These are phyloP conservation scores for Cryptococcus amylolentus DNA, from an alignment of 1,284 basidiomycete species.

Conservation along the genomic window DNA sequence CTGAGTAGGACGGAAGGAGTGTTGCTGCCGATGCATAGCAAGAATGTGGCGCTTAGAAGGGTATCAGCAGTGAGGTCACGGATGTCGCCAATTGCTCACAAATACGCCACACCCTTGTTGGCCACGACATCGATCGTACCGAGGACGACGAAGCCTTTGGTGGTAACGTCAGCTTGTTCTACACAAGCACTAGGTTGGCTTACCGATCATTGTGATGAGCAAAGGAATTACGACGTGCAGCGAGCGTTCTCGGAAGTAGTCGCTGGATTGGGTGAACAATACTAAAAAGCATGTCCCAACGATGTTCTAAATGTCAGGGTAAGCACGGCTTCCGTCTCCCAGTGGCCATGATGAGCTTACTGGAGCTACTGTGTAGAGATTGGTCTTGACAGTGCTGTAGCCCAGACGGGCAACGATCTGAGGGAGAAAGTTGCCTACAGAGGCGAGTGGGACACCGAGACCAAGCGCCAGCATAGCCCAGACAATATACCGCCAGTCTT, in stretches of 20 bases:
- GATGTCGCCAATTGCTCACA: conserved; percentile 51
- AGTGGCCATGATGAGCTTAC: conserved; percentile 48
- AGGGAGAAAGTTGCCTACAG: conserved; percentile 57
- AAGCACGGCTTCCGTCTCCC: conserved; percentile 25
- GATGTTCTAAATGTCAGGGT: conserved; percentile 39
- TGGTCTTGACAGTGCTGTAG: conserved; percentile 26
- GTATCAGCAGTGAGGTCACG: conserved; percentile 9
- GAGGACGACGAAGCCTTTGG: conserved; percentile 56
- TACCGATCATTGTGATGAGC: conserved; percentile 7
- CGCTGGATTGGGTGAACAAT: conserved; percentile 52
- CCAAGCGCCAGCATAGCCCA: conserved; percentile 44
- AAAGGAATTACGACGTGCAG: conserved; percentile 1
- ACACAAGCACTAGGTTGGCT: neutral
- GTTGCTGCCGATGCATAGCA: conserved; percentile 51
- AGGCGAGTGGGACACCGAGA: conserved; percentile 55
- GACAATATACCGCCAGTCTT: conserved; percentile 53
- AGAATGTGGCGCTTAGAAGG: conserved; percentile 12
- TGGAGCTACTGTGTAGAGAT: conserved; percentile 31
- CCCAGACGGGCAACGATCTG: conserved; percentile 53
- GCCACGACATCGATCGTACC: conserved; percentile 52
- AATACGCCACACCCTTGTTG: conserved; percentile 53
- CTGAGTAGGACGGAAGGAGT: conserved; percentile 55
- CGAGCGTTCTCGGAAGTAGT: conserved; percentile 13
- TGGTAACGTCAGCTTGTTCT: neutral
- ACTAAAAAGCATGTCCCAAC: conserved; percentile 52